Percentiles rank a stretch among this genome's conserved stretches.
phyloP scores from a whole-genome alignment of 2,329 filamentous ascomycete species.

The Saccharata proteae region DNA sequence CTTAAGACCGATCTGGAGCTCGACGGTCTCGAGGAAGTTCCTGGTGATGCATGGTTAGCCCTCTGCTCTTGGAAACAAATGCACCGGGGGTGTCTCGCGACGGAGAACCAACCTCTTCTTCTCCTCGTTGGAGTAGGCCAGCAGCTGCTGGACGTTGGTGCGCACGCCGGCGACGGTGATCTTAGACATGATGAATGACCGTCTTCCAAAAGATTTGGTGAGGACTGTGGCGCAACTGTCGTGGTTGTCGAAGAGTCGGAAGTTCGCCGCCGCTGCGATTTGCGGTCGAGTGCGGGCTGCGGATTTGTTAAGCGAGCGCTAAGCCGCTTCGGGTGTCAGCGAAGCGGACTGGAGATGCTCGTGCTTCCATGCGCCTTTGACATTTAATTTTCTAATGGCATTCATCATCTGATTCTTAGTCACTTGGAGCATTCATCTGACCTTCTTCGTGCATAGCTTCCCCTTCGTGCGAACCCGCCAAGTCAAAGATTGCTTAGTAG shows the following conservation, averaged over 20 bases:
- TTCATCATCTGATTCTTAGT: neutral
- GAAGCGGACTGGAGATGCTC: neutral
- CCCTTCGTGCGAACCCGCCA: too few species aligned
- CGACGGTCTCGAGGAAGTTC: constrained; percentile 93
- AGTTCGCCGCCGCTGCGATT: constrained; percentile 4
- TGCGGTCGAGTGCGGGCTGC: constrained; percentile 3
- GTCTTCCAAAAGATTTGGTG: constrained; percentile 37
- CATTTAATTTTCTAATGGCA: neutral
- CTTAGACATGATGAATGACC: constrained; percentile 56
- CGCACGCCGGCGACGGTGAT: constrained; percentile 58
- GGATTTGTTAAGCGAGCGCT: constrained; percentile 7
- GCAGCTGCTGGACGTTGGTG: constrained; percentile 82
- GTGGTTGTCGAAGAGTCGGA: constrained; percentile 5
- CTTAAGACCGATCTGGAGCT: constrained; percentile 44
- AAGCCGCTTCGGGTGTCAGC: neutral
- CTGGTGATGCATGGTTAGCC: constrained; percentile 68
- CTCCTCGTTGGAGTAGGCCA: constrained; percentile 70
- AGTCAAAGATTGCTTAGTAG: too few species aligned
- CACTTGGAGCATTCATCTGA: too few species aligned
- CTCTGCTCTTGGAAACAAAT: neutral
- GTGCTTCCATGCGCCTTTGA: neutral
- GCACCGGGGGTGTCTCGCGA: neutral
- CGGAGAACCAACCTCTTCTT: too few species aligned
- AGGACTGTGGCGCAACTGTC: constrained; percentile 9
- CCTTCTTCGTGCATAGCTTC: too few species aligned